A percentile compares a stretch with the other conserved stretches of the same genome.
phyloP scores from a whole-genome alignment of 345 rosid species.

The Citrus glauca region DNA sequence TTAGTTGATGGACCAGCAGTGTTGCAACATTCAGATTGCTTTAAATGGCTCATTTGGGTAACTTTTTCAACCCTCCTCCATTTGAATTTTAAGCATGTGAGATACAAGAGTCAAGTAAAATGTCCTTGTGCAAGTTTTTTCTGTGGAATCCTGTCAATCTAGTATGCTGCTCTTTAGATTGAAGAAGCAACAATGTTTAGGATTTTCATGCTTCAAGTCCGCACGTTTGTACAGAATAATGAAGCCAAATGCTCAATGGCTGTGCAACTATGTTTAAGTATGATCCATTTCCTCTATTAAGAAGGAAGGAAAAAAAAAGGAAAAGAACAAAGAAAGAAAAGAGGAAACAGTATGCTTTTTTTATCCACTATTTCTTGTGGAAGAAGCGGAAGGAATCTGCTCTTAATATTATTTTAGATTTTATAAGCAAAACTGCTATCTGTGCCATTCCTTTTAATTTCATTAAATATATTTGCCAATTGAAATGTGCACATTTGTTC shows the following conservation, averaged over 20 bases:
- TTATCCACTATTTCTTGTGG: neutral
- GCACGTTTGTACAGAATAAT: neutral
- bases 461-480: neutral
- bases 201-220: neutral
- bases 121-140: neutral
- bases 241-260: conserved; percentile 3
- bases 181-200: conserved; percentile 4
- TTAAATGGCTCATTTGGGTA: conserved; percentile 1
- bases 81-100: neutral
- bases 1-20: neutral
- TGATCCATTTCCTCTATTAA: neutral
- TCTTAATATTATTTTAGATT: neutral
- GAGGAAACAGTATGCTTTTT: neutral
- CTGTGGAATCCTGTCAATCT: neutral
- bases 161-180: conserved; percentile 1
- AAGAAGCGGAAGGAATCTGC: neutral
- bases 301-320: no score
- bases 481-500: neutral
- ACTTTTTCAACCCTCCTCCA: conserved; percentile 3
- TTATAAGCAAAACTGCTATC: neutral
- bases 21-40: neutral
- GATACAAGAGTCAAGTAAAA: neutral
- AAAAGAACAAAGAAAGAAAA: no score
- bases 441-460: neutral
- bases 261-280: neutral